Base-by-base conservation (phyloP, 2,329 filamentous ascomycete genomes). In the Pseudogymnoascus sp. region DNA sequence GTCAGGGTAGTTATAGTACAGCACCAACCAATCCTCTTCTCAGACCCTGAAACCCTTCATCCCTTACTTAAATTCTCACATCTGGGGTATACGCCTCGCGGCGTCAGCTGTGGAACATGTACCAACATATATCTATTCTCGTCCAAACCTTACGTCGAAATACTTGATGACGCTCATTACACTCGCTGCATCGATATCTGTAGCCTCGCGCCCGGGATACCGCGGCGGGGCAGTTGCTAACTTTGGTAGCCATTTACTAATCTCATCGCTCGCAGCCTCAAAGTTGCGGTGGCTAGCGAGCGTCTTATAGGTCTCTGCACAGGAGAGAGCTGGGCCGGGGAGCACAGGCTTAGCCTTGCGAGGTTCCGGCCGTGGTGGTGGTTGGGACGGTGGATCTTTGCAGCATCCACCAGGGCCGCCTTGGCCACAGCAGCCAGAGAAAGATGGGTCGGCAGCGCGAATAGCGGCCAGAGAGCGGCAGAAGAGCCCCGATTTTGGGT, bases 91-190 rank as follows among this genome's bases (percentile, higher is more conserved):
- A 19, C 50, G 28, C 50, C 50, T 33, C 11, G 50, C 26, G 50
- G 50, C 50, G 17, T 26, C 50, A 57, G 50, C 13, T 13, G 50
- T 57, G 50, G 33, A 57, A 57, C 50, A 53, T 53, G 15, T 26
- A 28, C 26, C 26, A 53, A 57, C 50, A 28, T 15, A 35, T 31
- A 21, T 63, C 35, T 47, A 74, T 60, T 70, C 76, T 64, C 76
- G 73, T 15, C 86, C 86, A 73, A 93, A 93, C 62, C 89, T 79
- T 60, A 90, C 81, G 70, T 93, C 89, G 76, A 93, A 93, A 67
- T 89, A 87, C 74, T 89, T 90, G 65, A 93, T 76, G n/a, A 92
- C 89, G 44, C 87, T 88, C 89, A 93, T 92, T 63, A 93, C 91
- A 74, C 89, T 92, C 0, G 89, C 89, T 6, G 89, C 88, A 75